Evolutionary conservation across 1,284 basidiomycete genomes (phyloP).

Genomic region (Trametes sp.): DNA sequence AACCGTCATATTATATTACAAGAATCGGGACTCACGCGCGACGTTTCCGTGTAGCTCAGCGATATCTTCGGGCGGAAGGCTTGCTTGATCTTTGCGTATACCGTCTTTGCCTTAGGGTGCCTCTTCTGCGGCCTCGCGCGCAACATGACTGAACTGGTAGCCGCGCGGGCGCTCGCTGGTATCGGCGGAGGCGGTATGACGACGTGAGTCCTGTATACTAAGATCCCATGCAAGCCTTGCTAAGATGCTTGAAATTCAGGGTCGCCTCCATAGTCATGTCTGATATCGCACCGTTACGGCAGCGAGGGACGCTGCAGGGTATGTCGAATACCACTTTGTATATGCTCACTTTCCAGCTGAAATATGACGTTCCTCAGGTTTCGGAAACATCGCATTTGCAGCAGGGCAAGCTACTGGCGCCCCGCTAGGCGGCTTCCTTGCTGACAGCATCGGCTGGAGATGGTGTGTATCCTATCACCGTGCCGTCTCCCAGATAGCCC

Average conservation of each 20-base stretch:
- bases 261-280: conserved; percentile 69
- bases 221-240: background rate
- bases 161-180: conserved; percentile 63
- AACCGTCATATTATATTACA: no score
- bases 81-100: conserved; percentile 63
- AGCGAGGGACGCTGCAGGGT: conserved; percentile 72
- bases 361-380: conserved; percentile 41
- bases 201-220: conserved; percentile 51
- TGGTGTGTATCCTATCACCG: conserved; percentile 49
- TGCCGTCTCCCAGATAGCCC: background rate
- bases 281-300: conserved; percentile 64
- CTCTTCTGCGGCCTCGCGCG: conserved; percentile 60
- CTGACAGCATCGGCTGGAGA: conserved; percentile 70
- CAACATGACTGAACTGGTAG: conserved; percentile 63
- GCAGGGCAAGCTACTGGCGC: conserved; percentile 63
- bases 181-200: conserved; percentile 72
- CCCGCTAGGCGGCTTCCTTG: conserved; percentile 63
- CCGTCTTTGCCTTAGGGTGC: conserved; percentile 61
- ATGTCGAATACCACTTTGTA: background rate
- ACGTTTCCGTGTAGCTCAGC: conserved; percentile 47
- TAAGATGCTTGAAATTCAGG: conserved; percentile 40
- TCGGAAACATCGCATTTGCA: conserved; percentile 65
- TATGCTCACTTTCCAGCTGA: background rate
- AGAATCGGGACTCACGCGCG: no score
- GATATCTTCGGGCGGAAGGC: conserved; percentile 71